phyloP scores from a whole-genome alignment of 768 basidiomycete genomes.

The Kockovaella imperatae region DNA sequence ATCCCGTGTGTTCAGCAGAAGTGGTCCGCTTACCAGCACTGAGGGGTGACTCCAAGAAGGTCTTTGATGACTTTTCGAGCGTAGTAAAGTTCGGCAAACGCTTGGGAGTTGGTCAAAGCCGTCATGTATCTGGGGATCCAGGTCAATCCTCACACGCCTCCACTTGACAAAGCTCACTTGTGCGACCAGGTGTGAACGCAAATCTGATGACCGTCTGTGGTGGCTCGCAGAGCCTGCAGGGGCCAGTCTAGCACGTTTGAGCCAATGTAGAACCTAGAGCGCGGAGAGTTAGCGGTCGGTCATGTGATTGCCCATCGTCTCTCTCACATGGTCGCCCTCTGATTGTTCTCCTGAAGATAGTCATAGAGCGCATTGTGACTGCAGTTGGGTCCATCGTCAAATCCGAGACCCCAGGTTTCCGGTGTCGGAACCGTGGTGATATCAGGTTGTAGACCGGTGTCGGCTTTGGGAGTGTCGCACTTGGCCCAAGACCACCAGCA shows the following conservation, averaged over 20 bases:
- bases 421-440: constrained; percentile 41
- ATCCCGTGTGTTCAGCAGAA: constrained; percentile 2
- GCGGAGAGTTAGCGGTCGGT: background rate
- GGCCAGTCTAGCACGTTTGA: constrained; percentile 48
- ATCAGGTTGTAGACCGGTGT: constrained; percentile 33
- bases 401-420: constrained; percentile 42
- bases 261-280: constrained; percentile 45
- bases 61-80: constrained; percentile 33
- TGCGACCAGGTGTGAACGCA: constrained; percentile 40
- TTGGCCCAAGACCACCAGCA: constrained; percentile 45
- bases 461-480: constrained; percentile 34
- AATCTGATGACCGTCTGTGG: constrained; percentile 44
- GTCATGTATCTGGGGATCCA: constrained; percentile 56
- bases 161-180: constrained; percentile 15
- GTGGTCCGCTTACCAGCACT: constrained; percentile 16
- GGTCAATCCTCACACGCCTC: background rate
- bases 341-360: constrained; percentile 39
- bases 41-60: constrained; percentile 35
- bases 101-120: constrained; percentile 45
- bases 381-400: constrained; percentile 47
- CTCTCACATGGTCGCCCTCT: constrained; percentile 45
- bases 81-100: constrained; percentile 43
- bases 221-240: constrained; percentile 44
- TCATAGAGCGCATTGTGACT: constrained; percentile 47
- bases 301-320: too few species aligned